Evolutionary conservation across 805 yeast genomes (phyloP), one percentile per base, ranked within the genome.

Genomic region (Hanseniaspora jakobsenii): DNA sequence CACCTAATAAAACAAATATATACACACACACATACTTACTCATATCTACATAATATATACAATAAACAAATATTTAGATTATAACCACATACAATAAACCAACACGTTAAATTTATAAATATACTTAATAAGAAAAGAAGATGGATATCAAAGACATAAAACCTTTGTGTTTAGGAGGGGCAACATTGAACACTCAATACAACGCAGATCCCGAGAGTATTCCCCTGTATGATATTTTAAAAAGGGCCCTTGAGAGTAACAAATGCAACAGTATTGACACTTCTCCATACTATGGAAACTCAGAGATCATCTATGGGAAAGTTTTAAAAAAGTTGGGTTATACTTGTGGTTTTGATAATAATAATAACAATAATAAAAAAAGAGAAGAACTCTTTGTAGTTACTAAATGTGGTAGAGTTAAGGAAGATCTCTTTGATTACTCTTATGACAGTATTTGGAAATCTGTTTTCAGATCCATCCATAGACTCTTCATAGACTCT

Each of bases 251-350:
- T 53, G 61, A 65, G 17, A 56, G 66, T 21, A 95, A 95, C 0
- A 12, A 35, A 3, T 65, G 84, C 48, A 71, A 69, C 36, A 91
- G 94, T 1, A 66, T 87, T 29, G 96, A 87, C 56, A 85, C 96
- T 0, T 82, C 95, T 0, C 95, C 96, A 3, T 86, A 83, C 62
- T 87, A 87, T 57, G 96, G 96, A 0, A 84, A 84, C 0, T 81
- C 94, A 4, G 97, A 87, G 55, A 67, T 62, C 16, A 51, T 87
- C 12, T 57, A 83, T 5, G 96, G 97, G 1, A 49, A 67, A 13
- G 89, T 86, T 0, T 62, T 87, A 51, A 58, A 61, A 19, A 45
- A 55, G 1, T 22, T 45, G 9, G 23, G 18, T 13, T 39, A 45
- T n/a, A 30, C 32, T 8, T n/a, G n/a, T n/a, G n/a, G n/a, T n/a